A percentile compares a stretch with the other conserved stretches of the same genome.
Evolutionary conservation across 805 yeast genomes (phyloP).

Genomic region (Wickerhamomyces pijperi): DNA sequence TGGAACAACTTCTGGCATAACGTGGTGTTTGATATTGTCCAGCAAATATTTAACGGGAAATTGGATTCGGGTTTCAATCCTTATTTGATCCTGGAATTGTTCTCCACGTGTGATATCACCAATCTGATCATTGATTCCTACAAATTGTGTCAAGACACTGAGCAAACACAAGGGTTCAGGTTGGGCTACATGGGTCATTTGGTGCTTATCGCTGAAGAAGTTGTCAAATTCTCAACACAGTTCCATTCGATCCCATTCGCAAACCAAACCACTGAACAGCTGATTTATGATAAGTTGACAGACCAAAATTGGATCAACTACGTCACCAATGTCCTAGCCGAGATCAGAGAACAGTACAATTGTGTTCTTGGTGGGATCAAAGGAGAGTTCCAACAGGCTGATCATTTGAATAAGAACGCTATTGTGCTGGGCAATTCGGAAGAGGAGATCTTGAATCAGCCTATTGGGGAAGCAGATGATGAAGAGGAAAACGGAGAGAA

Average conservation of each 20-base stretch:
- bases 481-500: too few relatives aligned
- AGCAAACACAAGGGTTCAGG: conserved; percentile 46
- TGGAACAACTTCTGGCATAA: conserved; percentile 84
- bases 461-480: not conserved
- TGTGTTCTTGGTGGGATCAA: conserved; percentile 67
- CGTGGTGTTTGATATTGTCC: conserved; percentile 76
- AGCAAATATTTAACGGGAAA: conserved; percentile 70
- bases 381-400: conserved; percentile 14
- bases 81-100: conserved; percentile 48
- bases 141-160: conserved; percentile 44
- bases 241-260: conserved; percentile 18
- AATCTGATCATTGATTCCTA: conserved; percentile 58
- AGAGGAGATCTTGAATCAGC: conserved; percentile 16
- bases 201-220: conserved; percentile 89
- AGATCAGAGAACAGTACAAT: conserved; percentile 78
- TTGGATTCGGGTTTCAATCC: conserved; percentile 65
- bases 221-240: conserved; percentile 63
- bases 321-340: conserved; percentile 63
- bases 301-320: conserved; percentile 59
- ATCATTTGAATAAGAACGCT: conserved; percentile 14
- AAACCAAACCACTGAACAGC: conserved; percentile 15
- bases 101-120: conserved; percentile 49
- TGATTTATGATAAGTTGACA: conserved; percentile 15
- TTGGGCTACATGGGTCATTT: conserved; percentile 96
- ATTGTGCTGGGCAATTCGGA: conserved; percentile 18